Conservation (phyloP, 2,329 filamentous ascomycete genomes). For the Cladophialophora yegresii region DNA sequence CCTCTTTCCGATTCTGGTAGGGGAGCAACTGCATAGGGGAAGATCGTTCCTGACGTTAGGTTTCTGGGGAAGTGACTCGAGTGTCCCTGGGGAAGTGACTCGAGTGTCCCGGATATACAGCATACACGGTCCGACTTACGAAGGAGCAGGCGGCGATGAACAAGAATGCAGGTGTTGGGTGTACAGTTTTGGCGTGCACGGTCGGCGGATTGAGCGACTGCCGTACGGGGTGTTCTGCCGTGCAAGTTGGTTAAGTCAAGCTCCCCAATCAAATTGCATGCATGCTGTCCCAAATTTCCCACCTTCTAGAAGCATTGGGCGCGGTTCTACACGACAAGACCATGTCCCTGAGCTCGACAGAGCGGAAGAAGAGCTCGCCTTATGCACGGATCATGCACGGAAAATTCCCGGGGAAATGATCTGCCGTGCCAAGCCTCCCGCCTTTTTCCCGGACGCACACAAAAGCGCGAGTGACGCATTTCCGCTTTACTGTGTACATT, state of each 20-base stretch:
- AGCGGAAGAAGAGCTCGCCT: background rate
- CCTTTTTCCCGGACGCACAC: background rate
- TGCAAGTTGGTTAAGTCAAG: background rate
- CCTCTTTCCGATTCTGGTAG: background rate
- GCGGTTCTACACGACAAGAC: background rate
- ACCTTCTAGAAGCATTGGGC: conserved; percentile 1
- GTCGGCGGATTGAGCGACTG: too few relatives aligned
- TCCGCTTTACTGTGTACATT: background rate
- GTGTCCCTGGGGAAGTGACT: too few relatives aligned
- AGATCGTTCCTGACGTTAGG: background rate
- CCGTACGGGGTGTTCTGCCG: background rate
- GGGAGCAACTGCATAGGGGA: background rate
- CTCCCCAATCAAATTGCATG: background rate
- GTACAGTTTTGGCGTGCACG: background rate
- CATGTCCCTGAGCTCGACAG: background rate
- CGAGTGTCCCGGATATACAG: background rate
- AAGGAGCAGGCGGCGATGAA: background rate
- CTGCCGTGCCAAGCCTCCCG: background rate
- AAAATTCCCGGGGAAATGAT: background rate
- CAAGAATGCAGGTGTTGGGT: background rate
- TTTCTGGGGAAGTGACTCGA: too few relatives aligned
- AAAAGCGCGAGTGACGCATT: background rate
- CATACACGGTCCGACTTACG: background rate
- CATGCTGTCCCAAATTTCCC: background rate
- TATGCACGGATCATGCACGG: background rate